Evolutionary conservation across 2,329 filamentous ascomycete species (phyloP).

Genomic region (Fusarium humuli): DNA sequence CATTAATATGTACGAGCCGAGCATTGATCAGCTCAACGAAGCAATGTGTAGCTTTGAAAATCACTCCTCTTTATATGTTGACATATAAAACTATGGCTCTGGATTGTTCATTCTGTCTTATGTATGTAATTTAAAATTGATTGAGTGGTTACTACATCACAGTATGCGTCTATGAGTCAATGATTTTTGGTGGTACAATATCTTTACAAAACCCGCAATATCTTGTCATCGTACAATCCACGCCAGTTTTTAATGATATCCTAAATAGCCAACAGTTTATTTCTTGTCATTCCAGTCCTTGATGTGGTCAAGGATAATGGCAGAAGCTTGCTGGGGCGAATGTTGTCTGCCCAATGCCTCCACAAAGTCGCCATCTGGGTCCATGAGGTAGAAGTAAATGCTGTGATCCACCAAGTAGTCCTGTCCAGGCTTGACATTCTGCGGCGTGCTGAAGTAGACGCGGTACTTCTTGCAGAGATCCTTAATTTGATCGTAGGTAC

Average conservation of each 20-base stretch:
- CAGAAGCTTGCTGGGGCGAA: conserved; percentile 85
- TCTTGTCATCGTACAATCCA: conserved; percentile 35
- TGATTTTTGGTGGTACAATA: conserved; percentile 44
- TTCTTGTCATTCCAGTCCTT: conserved; percentile 63
- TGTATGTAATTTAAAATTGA: conserved; percentile 40
- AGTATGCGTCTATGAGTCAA: conserved; percentile 41
- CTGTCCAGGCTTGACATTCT: conserved; percentile 88
- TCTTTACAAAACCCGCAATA: conserved; percentile 42
- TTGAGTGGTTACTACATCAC: conserved; percentile 46
- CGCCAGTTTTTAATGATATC: conserved; percentile 15
- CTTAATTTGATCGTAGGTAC: conserved; percentile 94
- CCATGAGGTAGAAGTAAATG: conserved; percentile 99
- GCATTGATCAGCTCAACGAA: conserved; percentile 28
- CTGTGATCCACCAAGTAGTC: conserved; percentile 99
- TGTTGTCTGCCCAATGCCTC: conserved; percentile 96
- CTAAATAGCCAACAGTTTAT: conserved; percentile 4
- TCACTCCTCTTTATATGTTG: not conserved
- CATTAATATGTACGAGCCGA: conserved; percentile 19
- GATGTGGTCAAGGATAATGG: conserved; percentile 87
- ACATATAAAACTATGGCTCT: not conserved
- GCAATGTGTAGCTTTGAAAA: conserved; percentile 1
- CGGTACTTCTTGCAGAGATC: conserved; percentile 94
- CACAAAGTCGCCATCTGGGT: conserved; percentile 97
- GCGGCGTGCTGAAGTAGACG: conserved; percentile 96
- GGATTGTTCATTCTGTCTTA: not conserved